A percentile compares a stretch with the other conserved stretches of the same genome.
Conservation (phyloP, 2,329 filamentous ascomycete genomes). For the Apiospora marii region DNA sequence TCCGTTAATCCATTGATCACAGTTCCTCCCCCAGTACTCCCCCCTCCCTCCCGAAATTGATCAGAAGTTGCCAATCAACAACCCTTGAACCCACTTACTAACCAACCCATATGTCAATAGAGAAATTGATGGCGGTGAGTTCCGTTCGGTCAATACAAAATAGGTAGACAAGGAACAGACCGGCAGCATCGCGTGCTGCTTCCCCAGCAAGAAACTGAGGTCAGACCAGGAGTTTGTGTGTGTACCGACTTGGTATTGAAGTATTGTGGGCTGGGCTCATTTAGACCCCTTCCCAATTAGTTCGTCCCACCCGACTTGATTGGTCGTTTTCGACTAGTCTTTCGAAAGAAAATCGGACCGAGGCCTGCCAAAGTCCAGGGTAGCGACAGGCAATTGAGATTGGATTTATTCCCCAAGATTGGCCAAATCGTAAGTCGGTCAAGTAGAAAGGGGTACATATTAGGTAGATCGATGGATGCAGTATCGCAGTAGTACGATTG, state of each 20-base stretch:
- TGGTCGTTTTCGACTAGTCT: not conserved
- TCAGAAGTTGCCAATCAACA: not conserved
- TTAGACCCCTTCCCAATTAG: conserved; percentile 12
- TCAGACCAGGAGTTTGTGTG: too few relatives aligned
- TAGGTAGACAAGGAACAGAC: not conserved
- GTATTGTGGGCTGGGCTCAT: not conserved
- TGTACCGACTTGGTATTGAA: not conserved
- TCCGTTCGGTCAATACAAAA: not conserved
- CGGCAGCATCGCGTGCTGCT: not conserved
- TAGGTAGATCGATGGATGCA: not conserved
- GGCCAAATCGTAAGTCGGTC: not conserved
- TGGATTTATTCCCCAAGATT: not conserved
- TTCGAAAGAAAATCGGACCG: not conserved
- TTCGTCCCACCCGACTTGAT: conserved; percentile 3
- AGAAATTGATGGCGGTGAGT: not conserved
- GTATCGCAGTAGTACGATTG: not conserved
- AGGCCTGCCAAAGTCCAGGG: not conserved
- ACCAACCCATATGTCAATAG: not conserved
- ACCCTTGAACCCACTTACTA: too few relatives aligned
- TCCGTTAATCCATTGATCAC: not conserved
- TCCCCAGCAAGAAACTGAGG: not conserved
- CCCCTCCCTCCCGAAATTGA: too few relatives aligned
- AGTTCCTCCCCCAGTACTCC: not conserved
- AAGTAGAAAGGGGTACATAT: too few relatives aligned
- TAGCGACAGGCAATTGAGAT: not conserved